A percentile compares a stretch with the other conserved stretches of the same genome.
Evolutionary conservation across 2,329 filamentous ascomycete genomes (phyloP).

Genomic region (Apiospora pterosperma): DNA sequence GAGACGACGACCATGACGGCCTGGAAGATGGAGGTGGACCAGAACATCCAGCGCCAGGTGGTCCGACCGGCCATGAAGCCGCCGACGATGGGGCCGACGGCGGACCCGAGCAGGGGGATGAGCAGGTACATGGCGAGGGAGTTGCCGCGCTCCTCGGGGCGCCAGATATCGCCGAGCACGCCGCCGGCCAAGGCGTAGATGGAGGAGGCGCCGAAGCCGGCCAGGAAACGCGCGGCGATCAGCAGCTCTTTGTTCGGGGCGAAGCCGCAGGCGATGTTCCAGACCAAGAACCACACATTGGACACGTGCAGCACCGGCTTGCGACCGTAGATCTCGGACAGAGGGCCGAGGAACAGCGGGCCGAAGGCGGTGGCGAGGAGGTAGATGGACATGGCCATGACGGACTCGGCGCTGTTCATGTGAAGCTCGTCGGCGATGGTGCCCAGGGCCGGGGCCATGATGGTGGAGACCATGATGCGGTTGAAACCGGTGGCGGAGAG

Average conservation of each 20-base stretch:
- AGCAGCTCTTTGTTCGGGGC: conserved; percentile 45
- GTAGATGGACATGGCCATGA: conserved; percentile 46
- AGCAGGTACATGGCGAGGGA: conserved; percentile 35
- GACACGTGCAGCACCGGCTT: conserved; percentile 46
- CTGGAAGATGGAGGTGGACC: conserved; percentile 40
- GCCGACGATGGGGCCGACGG: conserved; percentile 36
- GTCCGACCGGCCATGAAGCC: conserved; percentile 33
- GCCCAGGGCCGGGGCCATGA: conserved; percentile 48
- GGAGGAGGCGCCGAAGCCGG: conserved; percentile 46
- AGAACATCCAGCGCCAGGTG: conserved; percentile 45
- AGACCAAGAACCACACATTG: conserved; percentile 43
- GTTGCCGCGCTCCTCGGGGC: conserved; percentile 40
- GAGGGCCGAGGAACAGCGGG: conserved; percentile 42
- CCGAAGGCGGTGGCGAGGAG: conserved; percentile 47
- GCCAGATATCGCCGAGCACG: conserved; percentile 44
- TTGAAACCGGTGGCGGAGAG: conserved; percentile 49
- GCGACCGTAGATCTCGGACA: conserved; percentile 50
- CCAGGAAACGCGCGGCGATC: conserved; percentile 51
- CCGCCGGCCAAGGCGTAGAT: conserved; percentile 43
- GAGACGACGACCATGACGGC: conserved; percentile 30
- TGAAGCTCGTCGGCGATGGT: conserved; percentile 48
- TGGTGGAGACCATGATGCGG: conserved; percentile 48
- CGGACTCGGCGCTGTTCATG: conserved; percentile 44
- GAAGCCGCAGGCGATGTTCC: conserved; percentile 55
- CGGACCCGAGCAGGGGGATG: conserved; percentile 36